Base-by-base conservation (phyloP, 2,329 filamentous ascomycete species). In the Colletotrichum tabaci region DNA sequence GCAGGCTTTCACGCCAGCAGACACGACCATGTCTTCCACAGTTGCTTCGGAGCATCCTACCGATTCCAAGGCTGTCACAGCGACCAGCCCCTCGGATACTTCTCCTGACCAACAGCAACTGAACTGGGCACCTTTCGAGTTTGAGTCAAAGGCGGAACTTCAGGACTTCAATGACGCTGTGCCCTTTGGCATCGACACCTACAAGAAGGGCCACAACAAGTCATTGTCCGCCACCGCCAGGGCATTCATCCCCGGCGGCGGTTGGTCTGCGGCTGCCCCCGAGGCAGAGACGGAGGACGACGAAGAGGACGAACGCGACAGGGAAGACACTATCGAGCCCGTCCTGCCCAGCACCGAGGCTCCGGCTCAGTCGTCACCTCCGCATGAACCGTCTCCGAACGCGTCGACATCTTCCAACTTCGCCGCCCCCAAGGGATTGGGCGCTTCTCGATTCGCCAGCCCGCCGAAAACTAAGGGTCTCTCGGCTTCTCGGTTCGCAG, bases 181-280 rank as follows among this genome's bases (percentile, higher is more conserved):
- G 35, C 86, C 86, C 1, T 86, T 87, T 71, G 84, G 83, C 15
- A 84, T 87, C 2, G 82, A 84, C 18, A 75, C 70, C 16, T 82
- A 86, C 75, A 77, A 82, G 74, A 84, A 84, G 66, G 79, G 84
- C 77, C 78, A 79, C 80, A 85, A 85, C 74, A 86, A 87, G 74
- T 90, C 90, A 4, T 84, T 95, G 30, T 95, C 93, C 46, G 92
- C 93, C 4, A 87, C 90, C 18, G 93, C 93, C 0, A 90, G 89
- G 76, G 87, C 92, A 0, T 97, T 96, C 78, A 87, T 85, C 5
- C 87, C 88, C 16, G 82, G 84, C 21, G 81, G 64, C n/a, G 61
- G 63, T 10, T 74, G 73, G 73, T 47, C 44, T 3, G 47, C 30
- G 30, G 30, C 13, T 55, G 15, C 57, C 6, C 60, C 57, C 30